Evolutionary conservation across 2,329 filamentous ascomycete species (phyloP).

Genomic region (Hymenoscyphus salicellus): DNA sequence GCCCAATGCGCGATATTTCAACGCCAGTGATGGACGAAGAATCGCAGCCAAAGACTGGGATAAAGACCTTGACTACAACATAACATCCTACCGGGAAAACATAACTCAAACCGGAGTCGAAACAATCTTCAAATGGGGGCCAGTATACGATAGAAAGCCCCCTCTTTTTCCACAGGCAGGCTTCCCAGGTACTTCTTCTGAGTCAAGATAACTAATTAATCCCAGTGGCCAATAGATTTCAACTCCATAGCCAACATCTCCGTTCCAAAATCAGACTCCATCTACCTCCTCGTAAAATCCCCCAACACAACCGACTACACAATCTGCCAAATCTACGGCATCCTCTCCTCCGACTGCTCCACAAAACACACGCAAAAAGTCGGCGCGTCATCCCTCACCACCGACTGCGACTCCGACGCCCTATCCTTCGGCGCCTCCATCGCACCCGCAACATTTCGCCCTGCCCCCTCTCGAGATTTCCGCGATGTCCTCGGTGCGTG

Average conservation of each 20-base stretch:
- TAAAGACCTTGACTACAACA: constrained; percentile 1
- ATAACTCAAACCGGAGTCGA: constrained; percentile 9
- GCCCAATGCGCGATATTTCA: constrained; percentile 6
- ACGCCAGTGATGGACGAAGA: background rate
- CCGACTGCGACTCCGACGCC: constrained; percentile 4
- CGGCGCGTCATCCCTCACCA: constrained; percentile 2
- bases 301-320: constrained; percentile 17
- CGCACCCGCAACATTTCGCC: constrained; percentile 7
- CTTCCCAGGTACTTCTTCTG: background rate
- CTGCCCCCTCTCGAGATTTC: constrained; percentile 6
- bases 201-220: background rate
- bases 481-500: constrained; percentile 13
- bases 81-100: constrained; percentile 5
- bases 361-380: constrained; percentile 13
- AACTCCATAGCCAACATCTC: constrained; percentile 14
- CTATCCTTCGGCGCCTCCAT: constrained; percentile 1
- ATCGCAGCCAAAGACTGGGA: constrained; percentile 7
- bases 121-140: constrained; percentile 13
- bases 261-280: constrained; percentile 11
- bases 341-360: constrained; percentile 9
- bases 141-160: constrained; percentile 6
- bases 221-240: constrained; percentile 12
- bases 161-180: constrained; percentile 14
- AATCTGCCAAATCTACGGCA: constrained; percentile 14
- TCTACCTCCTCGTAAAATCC: constrained; percentile 14